These are phyloP conservation scores for Geotrichum aggregatum DNA, from an alignment of 1,139 yeast species.

Conservation along the genomic window DNA sequence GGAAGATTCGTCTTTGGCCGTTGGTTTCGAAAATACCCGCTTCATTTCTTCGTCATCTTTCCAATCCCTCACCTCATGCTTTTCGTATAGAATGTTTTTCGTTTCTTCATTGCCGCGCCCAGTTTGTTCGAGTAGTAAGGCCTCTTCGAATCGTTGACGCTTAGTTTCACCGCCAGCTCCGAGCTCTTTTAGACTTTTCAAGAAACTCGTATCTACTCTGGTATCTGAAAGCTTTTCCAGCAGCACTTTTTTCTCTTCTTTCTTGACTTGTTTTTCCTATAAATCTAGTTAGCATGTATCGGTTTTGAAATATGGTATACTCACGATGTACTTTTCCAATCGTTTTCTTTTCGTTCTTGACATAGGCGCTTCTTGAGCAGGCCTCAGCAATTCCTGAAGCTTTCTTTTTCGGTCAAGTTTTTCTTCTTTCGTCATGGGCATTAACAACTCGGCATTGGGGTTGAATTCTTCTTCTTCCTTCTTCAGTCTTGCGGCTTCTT, in stretches of 20 bases:
- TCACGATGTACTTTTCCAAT: slow-evolving; percentile 44
- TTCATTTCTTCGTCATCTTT: slow-evolving; percentile 39
- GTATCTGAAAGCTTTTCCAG: slow-evolving; percentile 68
- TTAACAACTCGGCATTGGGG: slow-evolving; percentile 58
- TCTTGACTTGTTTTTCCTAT: slow-evolving; percentile 74
- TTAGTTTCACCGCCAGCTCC: slow-evolving; percentile 76
- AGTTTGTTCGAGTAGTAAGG: slow-evolving; percentile 65
- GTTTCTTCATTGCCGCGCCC: slow-evolving; percentile 69
- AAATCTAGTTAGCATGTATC: slow-evolving; percentile 35
- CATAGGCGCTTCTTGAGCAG: slow-evolving; percentile 56
- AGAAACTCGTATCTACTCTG: slow-evolving; percentile 58
- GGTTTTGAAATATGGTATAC: slow-evolving; percentile 17
- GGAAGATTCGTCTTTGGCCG: neutral
- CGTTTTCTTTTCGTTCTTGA: slow-evolving; percentile 70
- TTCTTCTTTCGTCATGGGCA: slow-evolving; percentile 52
- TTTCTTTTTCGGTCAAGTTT: slow-evolving; percentile 61
- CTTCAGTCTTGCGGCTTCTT: slow-evolving; percentile 32
- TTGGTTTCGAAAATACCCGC: slow-evolving; percentile 6
- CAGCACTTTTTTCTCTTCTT: slow-evolving; percentile 81
- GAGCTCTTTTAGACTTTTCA: slow-evolving; percentile 68
- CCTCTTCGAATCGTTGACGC: slow-evolving; percentile 68
- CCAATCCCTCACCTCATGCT: slow-evolving; percentile 65
- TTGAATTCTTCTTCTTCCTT: slow-evolving; percentile 36
- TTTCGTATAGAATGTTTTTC: slow-evolving; percentile 62
- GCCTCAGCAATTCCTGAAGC: slow-evolving; percentile 56